Conservation (phyloP, 257 asterid species). For the Apocynum venetum region DNA sequence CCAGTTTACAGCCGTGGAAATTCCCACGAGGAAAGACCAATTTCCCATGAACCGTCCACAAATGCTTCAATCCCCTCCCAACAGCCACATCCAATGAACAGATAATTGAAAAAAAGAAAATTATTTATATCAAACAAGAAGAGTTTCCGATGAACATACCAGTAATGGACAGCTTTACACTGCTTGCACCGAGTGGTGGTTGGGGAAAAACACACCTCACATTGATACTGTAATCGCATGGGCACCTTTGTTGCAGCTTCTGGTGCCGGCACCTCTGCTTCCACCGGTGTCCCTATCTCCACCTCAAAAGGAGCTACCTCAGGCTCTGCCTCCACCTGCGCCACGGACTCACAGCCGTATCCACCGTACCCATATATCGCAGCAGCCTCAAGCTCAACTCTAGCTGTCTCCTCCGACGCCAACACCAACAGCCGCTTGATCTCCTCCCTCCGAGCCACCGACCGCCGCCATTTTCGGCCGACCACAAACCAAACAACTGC, state of each 20-base stretch:
- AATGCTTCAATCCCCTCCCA: background rate
- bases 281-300: conserved; percentile 11
- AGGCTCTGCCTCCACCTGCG: background rate
- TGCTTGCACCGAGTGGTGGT: conserved; percentile 66
- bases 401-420: conserved; percentile 66
- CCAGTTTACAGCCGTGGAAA: background rate
- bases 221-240: conserved; percentile 42
- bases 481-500: conserved; percentile 43
- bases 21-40: background rate
- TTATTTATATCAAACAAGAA: background rate
- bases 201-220: conserved; percentile 63
- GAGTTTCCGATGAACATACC: conserved; percentile 42
- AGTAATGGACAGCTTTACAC: conserved; percentile 77
- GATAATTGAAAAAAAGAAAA: conserved; percentile 3
- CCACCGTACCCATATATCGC: conserved; percentile 23
- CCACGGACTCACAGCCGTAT: conserved; percentile 20
- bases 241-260: conserved; percentile 18
- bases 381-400: conserved; percentile 56
- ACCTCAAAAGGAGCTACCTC: background rate
- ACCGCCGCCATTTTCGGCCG: conserved; percentile 60
- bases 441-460: conserved; percentile 60
- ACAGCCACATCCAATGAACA: background rate
- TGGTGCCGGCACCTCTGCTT: conserved; percentile 17
- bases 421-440: conserved; percentile 52
- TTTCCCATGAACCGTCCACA: background rate